phyloP scores from a whole-genome alignment of 257 asterid genomes.

The Ehretia macrophylla region DNA sequence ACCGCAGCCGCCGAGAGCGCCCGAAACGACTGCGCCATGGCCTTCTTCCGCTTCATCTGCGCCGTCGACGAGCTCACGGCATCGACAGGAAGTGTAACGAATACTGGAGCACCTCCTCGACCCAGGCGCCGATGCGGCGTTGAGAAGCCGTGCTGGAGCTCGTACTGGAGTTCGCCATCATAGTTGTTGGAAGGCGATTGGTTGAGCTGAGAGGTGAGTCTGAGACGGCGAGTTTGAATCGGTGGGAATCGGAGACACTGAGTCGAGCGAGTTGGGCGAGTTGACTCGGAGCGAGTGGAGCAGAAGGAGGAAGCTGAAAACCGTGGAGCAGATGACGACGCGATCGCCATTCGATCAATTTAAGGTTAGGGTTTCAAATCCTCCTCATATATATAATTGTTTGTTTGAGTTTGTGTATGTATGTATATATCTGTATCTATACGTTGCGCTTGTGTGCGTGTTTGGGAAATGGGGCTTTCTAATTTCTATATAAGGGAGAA shows the following conservation, averaged over 20 bases:
- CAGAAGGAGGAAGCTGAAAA: constrained; percentile 33
- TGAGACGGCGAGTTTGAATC: constrained; percentile 21
- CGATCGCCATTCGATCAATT: constrained; percentile 52
- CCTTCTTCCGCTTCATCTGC: constrained; percentile 53
- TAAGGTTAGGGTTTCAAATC: constrained; percentile 13
- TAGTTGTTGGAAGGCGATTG: constrained; percentile 34
- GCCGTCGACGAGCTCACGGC: constrained; percentile 38
- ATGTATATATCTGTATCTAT: too few species aligned
- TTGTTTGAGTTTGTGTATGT: not conserved
- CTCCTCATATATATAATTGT: not conserved
- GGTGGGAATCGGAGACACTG: constrained; percentile 25
- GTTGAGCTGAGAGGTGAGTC: constrained; percentile 31
- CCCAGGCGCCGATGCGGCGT: constrained; percentile 28
- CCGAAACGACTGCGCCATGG: constrained; percentile 57
- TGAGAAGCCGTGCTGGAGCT: constrained; percentile 38
- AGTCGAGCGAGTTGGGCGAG: constrained; percentile 2
- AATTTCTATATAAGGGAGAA: too few species aligned
- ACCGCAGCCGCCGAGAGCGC: constrained; percentile 74
- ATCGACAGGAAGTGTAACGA: constrained; percentile 62
- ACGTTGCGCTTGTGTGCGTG: too few species aligned
- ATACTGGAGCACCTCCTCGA: constrained; percentile 46
- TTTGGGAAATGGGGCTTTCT: too few species aligned
- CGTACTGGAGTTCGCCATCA: constrained; percentile 52
- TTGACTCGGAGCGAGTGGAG: constrained; percentile 27
- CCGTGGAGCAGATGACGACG: constrained; percentile 60